These are phyloP conservation scores for Aureobasidium sp. DNA, from an alignment of 2,329 filamentous ascomycete genomes.

Conservation along the genomic window DNA sequence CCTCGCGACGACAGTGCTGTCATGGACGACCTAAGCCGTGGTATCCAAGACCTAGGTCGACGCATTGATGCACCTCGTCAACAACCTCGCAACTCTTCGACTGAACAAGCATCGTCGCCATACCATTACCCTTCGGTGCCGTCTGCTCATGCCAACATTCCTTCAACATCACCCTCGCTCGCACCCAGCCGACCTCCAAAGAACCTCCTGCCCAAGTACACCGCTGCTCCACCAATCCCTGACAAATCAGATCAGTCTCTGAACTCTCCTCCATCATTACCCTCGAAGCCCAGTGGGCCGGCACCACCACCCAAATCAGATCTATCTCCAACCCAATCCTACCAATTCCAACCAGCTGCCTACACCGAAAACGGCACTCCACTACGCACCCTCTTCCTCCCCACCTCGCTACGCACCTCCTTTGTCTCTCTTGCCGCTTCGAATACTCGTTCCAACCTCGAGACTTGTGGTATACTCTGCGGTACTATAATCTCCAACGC, in stretches of 20 bases:
- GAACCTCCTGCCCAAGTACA: not conserved
- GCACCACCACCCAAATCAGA: slow-evolving; percentile 27
- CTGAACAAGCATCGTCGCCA: slow-evolving; percentile 16
- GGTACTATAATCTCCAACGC: slow-evolving; percentile 88
- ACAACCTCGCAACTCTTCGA: not conserved
- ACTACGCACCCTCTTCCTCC: slow-evolving; percentile 80
- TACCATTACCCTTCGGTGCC: slow-evolving; percentile 41
- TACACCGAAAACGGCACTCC: slow-evolving; percentile 85
- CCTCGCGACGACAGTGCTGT: slow-evolving; percentile 27
- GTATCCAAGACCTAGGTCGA: slow-evolving; percentile 6
- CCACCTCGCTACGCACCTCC: slow-evolving; percentile 59
- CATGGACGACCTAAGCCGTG: slow-evolving; percentile 15
- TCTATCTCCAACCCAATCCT: slow-evolving; percentile 45
- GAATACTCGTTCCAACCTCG: slow-evolving; percentile 75
- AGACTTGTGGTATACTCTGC: slow-evolving; percentile 92
- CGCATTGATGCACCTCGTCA: not conserved
- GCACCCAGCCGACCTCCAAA: slow-evolving; percentile 20
- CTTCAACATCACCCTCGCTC: slow-evolving; percentile 18
- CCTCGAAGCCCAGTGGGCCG: slow-evolving; percentile 10
- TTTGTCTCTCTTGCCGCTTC: slow-evolving; percentile 67
- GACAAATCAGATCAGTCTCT: slow-evolving; percentile 20
- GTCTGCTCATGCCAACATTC: slow-evolving; percentile 16
- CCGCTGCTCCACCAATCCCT: slow-evolving; percentile 21
- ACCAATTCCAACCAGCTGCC: slow-evolving; percentile 75
- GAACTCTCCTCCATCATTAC: not conserved